Evolutionary conservation across 352 stramenopile species (phyloP).

Genomic region (Pythium rhizo-oryzae): DNA sequence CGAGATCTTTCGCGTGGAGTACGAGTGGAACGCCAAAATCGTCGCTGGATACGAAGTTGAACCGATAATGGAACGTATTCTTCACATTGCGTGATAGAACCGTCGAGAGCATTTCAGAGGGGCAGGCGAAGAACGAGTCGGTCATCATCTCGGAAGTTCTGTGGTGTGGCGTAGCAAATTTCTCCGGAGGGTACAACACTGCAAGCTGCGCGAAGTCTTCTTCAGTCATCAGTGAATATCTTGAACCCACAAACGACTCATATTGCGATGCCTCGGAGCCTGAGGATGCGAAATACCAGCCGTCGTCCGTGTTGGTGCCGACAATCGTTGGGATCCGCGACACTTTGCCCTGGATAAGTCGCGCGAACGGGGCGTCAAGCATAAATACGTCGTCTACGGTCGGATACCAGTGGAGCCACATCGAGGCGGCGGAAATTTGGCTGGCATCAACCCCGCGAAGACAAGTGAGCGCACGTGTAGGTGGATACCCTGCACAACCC

Average conservation of each 20-base stretch:
- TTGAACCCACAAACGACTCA: not conserved
- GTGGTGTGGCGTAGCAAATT: slow-evolving; percentile 12
- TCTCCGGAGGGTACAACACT: not conserved
- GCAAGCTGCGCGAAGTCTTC: slow-evolving; percentile 2
- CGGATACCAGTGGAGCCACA: slow-evolving; percentile 6
- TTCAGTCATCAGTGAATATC: not conserved
- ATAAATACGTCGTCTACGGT: slow-evolving; percentile 13
- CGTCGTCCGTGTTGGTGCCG: slow-evolving; percentile 26
- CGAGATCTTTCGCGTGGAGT: slow-evolving; percentile 8
- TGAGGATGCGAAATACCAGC: slow-evolving; percentile 4
- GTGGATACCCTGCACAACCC: not conserved
- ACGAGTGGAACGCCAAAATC: slow-evolving; percentile 2
- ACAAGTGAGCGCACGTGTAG: slow-evolving; percentile 1
- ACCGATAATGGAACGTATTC: slow-evolving; percentile 19
- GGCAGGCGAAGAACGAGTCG: slow-evolving; percentile 19
- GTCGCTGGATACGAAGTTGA: slow-evolving; percentile 8
- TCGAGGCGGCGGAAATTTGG: not conserved
- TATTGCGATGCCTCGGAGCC: not conserved
- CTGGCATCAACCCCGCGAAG: not conserved
- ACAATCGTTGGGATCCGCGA: slow-evolving; percentile 15
- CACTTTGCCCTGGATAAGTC: slow-evolving; percentile 6
- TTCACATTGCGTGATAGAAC: not conserved
- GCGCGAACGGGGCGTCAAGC: slow-evolving; percentile 4
- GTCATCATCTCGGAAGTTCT: slow-evolving; percentile 5
- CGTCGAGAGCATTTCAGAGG: slow-evolving; percentile 3